Base-by-base conservation (phyloP, 78 protist genomes). In the Dictyostelium capitatum region DNA sequence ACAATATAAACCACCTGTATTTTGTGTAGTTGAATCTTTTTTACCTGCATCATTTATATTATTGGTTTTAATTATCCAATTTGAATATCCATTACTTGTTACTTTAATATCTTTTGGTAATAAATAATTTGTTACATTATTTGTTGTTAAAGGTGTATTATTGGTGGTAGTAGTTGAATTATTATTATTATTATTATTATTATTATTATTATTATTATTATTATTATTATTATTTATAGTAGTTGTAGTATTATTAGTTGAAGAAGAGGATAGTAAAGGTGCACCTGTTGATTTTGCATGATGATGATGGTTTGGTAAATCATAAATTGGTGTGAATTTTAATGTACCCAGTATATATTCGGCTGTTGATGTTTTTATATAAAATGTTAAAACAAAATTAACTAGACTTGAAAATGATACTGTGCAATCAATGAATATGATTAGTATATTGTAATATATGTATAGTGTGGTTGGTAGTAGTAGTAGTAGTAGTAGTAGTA, bases 271-370 rank as follows among this genome's bases (percentile, higher is more conserved):
- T 69, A 19, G 11, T 17, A 37, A 32, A 15, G 77, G 32, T 19
- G 3, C 32, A 19, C 23, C 3, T 30, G 23, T 74, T 48, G 11
- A 28, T 53, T 70, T 82, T 23, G 43, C 43, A 37, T 37, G 43
- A 37, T 37, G 15, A 51, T 12, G 10, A 51, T 51, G 15, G 56
- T 67, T 67, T 67, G 75, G 75, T 37, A 87, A 6, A 51, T 87
- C 93, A 77, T 87, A 82, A 57, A 80, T 57, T 15, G 93, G 93
- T 87, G 93, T 87, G 51, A 77, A 87, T 30, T 87, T 87, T 50
- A 87, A 51, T 4, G 93, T 87, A 19, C 93, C 93, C 5, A 87
- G 32, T 46, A 87, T 69, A 77, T 87, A 87, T 57, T 87, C 93
- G 30, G 93, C 93, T 6, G 70, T 51, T 64, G 80, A 43, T 25